Evolutionary conservation across 208 protist genomes (phyloP).

Genomic region (Acanthamoeba lugdunensis): DNA sequence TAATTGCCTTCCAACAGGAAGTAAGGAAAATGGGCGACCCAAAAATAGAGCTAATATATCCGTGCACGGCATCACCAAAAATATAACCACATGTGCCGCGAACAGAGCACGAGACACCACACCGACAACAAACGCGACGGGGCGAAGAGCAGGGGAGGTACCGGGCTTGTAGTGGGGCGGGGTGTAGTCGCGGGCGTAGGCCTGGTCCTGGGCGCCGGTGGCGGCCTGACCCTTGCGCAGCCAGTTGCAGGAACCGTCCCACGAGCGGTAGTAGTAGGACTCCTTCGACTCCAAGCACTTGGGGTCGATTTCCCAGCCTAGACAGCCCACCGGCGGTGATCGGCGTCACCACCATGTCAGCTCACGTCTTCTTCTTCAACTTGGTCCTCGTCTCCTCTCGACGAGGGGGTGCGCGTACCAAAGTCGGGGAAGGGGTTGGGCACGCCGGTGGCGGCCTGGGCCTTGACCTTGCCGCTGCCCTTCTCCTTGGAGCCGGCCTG

Average conservation of each 20-base stretch:
- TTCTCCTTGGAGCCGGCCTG: background rate
- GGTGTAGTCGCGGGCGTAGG: slow-evolving; percentile 27
- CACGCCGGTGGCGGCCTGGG: background rate
- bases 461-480: background rate
- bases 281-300: slow-evolving; percentile 55
- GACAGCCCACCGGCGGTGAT: no score
- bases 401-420: background rate
- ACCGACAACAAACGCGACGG: background rate
- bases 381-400: no score
- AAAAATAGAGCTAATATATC: background rate
- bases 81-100: no score
- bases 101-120: no score
- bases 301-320: slow-evolving; percentile 36
- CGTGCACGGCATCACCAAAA: no score
- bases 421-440: slow-evolving; percentile 59
- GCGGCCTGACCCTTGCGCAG: slow-evolving; percentile 24
- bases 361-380: no score
- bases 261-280: slow-evolving; percentile 41
- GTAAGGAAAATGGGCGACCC: no score
- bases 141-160: background rate
- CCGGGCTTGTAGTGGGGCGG: slow-evolving; percentile 42
- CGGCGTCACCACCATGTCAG: no score
- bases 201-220: background rate
- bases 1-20: no score
- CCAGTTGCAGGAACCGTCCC: slow-evolving; percentile 47